A percentile compares a stretch with the other conserved stretches of the same genome.
These are phyloP conservation scores for Pugionium dolabratum DNA, from an alignment of 345 rosid genomes.

Conservation along the genomic window DNA sequence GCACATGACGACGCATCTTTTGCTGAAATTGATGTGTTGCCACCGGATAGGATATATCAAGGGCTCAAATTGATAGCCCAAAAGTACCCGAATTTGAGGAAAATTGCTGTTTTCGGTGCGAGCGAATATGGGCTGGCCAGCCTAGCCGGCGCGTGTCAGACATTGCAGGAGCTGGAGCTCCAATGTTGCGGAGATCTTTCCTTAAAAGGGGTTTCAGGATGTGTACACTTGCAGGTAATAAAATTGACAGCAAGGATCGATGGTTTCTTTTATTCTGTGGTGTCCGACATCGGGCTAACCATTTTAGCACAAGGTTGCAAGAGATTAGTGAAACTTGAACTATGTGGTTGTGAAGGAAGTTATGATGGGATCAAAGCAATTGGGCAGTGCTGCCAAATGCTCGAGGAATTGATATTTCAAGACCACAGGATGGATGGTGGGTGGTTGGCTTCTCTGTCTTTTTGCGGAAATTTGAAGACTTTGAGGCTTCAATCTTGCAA, in stretches of 20 bases:
- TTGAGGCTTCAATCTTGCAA: slow-evolving; percentile 59
- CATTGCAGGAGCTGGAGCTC: slow-evolving; percentile 64
- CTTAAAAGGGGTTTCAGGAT: slow-evolving; percentile 54
- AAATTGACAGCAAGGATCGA: slow-evolving; percentile 48
- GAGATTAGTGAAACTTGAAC: slow-evolving; percentile 62
- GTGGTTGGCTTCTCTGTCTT: slow-evolving; percentile 61
- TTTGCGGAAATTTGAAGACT: slow-evolving; percentile 62
- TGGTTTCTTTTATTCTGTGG: slow-evolving; percentile 45
- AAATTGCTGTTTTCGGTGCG: slow-evolving; percentile 47
- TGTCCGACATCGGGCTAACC: slow-evolving; percentile 68
- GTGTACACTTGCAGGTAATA: slow-evolving; percentile 56
- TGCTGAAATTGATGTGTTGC: slow-evolving; percentile 36
- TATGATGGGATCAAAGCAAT: slow-evolving; percentile 70
- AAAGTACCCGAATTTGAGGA: slow-evolving; percentile 53
- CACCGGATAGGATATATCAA: slow-evolving; percentile 37
- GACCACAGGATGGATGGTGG: slow-evolving; percentile 74
- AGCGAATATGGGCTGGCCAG: slow-evolving; percentile 50
- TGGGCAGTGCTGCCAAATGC: slow-evolving; percentile 74
- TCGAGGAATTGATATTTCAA: slow-evolving; percentile 57
- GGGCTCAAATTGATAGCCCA: slow-evolving; percentile 48
- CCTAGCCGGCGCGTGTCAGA: slow-evolving; percentile 48
- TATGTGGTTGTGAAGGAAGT: slow-evolving; percentile 69
- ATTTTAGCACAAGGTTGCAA: slow-evolving; percentile 64
- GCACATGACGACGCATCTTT: slow-evolving; percentile 28
- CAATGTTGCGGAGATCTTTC: slow-evolving; percentile 55